Percentiles rank a stretch among this genome's conserved stretches.
Conservation (phyloP, 2,329 filamentous ascomycete species). For the Sphaerulina populicola region DNA sequence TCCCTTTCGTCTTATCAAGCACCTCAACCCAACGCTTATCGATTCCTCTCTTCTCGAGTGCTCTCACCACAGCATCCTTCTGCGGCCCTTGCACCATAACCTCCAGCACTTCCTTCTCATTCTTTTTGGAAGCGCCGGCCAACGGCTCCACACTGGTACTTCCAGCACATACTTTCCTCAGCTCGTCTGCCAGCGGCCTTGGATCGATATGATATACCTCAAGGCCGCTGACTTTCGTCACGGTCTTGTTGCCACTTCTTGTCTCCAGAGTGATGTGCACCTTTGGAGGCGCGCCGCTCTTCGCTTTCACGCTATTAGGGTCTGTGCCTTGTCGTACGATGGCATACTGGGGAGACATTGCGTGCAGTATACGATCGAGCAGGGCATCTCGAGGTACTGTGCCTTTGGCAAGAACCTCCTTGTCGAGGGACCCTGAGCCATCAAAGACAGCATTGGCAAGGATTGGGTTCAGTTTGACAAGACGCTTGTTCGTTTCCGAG, state of each 20-base stretch:
- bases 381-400: conserved; percentile 53
- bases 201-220: conserved; percentile 56
- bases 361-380: conserved; percentile 50
- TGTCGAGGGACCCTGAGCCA: conserved; percentile 46
- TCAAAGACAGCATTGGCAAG: conserved; percentile 55
- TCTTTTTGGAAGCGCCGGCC: conserved; percentile 52
- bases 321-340: conserved; percentile 46
- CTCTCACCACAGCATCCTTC: conserved; percentile 51
- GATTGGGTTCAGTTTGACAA: conserved; percentile 54
- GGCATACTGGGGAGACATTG: conserved; percentile 49
- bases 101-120: conserved; percentile 56
- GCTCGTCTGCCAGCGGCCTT: conserved; percentile 53
- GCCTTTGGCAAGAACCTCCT: conserved; percentile 50
- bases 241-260: conserved; percentile 57
- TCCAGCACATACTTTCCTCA: conserved; percentile 61
- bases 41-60: conserved; percentile 52
- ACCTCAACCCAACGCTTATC: conserved; percentile 53
- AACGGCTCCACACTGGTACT: conserved; percentile 56
- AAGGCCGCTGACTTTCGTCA: conserved; percentile 54
- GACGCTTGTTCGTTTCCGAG: conserved; percentile 51
- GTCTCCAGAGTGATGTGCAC: conserved; percentile 54
- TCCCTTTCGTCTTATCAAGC: conserved; percentile 61
- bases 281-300: conserved; percentile 53
- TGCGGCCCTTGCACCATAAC: conserved; percentile 61
- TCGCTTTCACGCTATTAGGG: conserved; percentile 47